Evolutionary conservation across 768 basidiomycete species (phyloP), one percentile per base, ranked within the genome.

Genomic region (Roridomyces roridus): DNA sequence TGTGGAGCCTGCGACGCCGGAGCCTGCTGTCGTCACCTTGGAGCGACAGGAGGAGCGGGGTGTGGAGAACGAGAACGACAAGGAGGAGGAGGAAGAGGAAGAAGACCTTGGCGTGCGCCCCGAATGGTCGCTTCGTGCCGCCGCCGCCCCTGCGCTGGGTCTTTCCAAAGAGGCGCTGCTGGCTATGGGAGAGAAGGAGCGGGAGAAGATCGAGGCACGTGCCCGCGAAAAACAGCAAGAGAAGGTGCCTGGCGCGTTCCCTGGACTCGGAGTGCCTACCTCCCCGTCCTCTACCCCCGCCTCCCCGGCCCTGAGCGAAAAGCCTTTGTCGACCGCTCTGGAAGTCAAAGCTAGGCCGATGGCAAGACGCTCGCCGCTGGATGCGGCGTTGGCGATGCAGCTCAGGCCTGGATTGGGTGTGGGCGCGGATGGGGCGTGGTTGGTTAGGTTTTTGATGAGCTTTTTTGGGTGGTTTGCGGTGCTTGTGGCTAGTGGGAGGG

Each of bases 381-480:
- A 91, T 64, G 78, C 89, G 42, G 89, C 87, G 17, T 80, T 92
- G 6, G 88, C 88, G 40, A 87, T 91, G 87, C 89, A 91, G 70
- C 78, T 91, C 44, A 80, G 88, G 26, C 88, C 88, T 6, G 88
- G 89, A 1, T 71, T 90, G 20, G 89, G 88, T 34, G 70, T 81
- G 11, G 86, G 88, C 36, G 85, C 88, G 11, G 89, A 91, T 64
- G 80, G 88, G 6, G 89, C 89, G 34, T 91, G 88, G 88, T 82
- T 90, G 78, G 87, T 91, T 45, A 75, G 89, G 56, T 91, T 89
- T 68, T 70, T 91, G 71, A 90, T 92, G 89, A 77, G 85, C 26
- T 80, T 90, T 71, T 91, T 88, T 68, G 89, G 89, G 21, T 91
- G 89, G 89, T 78, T 91, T 60, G 81, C 85, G 37, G 80, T 90